Conservation (phyloP, 2,329 filamentous ascomycete genomes). For the Botrytis fragariae region DNA sequence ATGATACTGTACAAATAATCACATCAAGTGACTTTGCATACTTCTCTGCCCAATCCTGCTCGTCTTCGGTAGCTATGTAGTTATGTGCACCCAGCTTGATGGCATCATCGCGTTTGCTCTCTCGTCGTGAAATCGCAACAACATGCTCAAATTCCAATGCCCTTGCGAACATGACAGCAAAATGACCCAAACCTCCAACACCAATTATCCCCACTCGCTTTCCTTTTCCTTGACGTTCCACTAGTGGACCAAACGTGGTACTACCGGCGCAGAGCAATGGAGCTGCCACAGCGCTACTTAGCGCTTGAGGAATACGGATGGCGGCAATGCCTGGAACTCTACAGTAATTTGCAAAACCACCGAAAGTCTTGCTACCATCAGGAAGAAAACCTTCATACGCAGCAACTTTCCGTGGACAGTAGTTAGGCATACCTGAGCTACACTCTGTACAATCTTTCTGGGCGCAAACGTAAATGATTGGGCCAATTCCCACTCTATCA, state of each 20-base stretch:
- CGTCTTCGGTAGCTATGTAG: slow-evolving; percentile 51
- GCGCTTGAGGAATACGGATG: slow-evolving; percentile 54
- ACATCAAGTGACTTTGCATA: slow-evolving; percentile 54
- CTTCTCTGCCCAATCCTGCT: slow-evolving; percentile 58
- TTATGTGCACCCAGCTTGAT: slow-evolving; percentile 59
- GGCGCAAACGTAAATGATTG: slow-evolving; percentile 7
- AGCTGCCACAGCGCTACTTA: slow-evolving; percentile 51
- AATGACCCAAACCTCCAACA: slow-evolving; percentile 66
- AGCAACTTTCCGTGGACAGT: slow-evolving; percentile 16
- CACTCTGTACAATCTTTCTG: slow-evolving; percentile 7
- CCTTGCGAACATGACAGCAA: slow-evolving; percentile 68
- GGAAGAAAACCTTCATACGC: slow-evolving; percentile 4
- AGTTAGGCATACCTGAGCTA: slow-evolving; percentile 9
- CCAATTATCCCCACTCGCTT: slow-evolving; percentile 69
- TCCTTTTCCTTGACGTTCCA: slow-evolving; percentile 65
- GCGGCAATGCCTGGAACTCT: slow-evolving; percentile 58
- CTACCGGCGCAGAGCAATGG: slow-evolving; percentile 78
- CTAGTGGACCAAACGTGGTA: slow-evolving; percentile 69
- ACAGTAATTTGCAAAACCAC: slow-evolving; percentile 44
- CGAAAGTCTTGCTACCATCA: slow-evolving; percentile 14
- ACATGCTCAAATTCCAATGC: slow-evolving; percentile 67
- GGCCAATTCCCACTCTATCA: slow-evolving; percentile 2
- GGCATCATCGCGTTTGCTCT: slow-evolving; percentile 58
- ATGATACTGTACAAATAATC: slow-evolving; percentile 58
- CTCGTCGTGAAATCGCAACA: slow-evolving; percentile 61